Conservation (phyloP, 2,329 filamentous ascomycete species). For the Diaporthe ilicicola region DNA sequence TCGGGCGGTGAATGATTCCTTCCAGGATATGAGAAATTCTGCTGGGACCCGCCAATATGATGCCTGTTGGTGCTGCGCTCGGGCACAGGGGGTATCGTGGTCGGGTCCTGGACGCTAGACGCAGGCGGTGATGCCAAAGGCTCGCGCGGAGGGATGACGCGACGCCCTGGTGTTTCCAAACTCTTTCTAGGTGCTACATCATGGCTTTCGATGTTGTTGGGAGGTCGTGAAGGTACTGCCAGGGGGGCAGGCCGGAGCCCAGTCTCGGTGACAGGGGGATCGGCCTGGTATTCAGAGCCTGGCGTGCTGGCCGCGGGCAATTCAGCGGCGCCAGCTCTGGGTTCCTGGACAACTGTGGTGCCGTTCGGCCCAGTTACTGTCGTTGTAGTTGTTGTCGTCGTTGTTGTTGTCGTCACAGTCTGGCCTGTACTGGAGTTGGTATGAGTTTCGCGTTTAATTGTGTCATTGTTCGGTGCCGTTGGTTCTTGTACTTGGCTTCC, state of each 20-base stretch:
- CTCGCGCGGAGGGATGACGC: not conserved
- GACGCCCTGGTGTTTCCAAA: slow-evolving; percentile 9
- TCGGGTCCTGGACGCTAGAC: not conserved
- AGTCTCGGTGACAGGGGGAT: not conserved
- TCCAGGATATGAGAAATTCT: slow-evolving; percentile 13
- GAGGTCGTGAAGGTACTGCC: not conserved
- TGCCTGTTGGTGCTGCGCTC: slow-evolving; percentile 9
- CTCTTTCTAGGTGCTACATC: not conserved
- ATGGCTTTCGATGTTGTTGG: not conserved
- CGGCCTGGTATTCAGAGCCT: not conserved
- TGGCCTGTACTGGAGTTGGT: slow-evolving; percentile 16
- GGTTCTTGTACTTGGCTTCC: not conserved
- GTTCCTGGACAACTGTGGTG: not conserved
- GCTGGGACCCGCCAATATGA: not conserved
- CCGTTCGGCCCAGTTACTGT: not conserved
- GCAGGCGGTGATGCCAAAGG: slow-evolving; percentile 1
- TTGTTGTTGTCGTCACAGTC: slow-evolving; percentile 11
- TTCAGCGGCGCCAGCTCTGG: not conserved
- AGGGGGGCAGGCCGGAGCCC: slow-evolving; percentile 4
- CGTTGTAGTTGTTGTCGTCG: not conserved
- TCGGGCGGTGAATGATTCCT: slow-evolving; percentile 7
- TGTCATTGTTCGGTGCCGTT: not conserved
- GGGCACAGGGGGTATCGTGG: slow-evolving; percentile 6
- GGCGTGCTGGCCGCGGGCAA: not conserved
- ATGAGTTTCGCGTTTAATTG: slow-evolving; percentile 21